Conservation (phyloP, 75 land plant species). For the Pseudotsuga menziesii region DNA sequence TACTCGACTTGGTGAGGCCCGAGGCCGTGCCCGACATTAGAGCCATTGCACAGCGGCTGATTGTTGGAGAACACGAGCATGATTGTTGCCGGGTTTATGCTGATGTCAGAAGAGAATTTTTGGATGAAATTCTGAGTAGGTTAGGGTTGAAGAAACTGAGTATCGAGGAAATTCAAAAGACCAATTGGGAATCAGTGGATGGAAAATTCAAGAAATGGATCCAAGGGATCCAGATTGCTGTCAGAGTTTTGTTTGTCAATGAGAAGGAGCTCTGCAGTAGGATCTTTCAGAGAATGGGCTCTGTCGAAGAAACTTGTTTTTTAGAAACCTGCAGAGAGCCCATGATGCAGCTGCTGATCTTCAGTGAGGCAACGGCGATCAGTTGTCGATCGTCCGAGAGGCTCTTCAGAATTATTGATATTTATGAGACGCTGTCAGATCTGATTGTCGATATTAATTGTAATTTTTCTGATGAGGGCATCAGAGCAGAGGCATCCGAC, state of each 20-base stretch:
- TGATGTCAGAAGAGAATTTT: conserved; percentile 26
- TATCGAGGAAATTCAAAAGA: conserved; percentile 76
- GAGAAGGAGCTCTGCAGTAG: conserved; percentile 27
- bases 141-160: conserved; percentile 64
- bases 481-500: conserved; percentile 42
- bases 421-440: conserved; percentile 69
- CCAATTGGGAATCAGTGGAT: conserved; percentile 56
- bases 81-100: conserved; percentile 56
- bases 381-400: conserved; percentile 60
- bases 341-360: conserved; percentile 67
- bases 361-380: conserved; percentile 71
- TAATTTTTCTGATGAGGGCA: conserved; percentile 29
- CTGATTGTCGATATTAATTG: conserved; percentile 39
- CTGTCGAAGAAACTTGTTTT: conserved; percentile 6
- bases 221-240: conserved; percentile 26
- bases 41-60: conserved; percentile 69
- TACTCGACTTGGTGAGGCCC: conserved; percentile 47
- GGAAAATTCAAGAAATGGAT: conserved; percentile 58
- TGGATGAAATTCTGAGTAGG: conserved; percentile 56
- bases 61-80: conserved; percentile 41
- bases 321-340: conserved; percentile 43
- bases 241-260: conserved; percentile 24
- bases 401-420: conserved; percentile 70
- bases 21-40: conserved; percentile 39
- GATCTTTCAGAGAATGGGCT: conserved; percentile 14